Conservation (phyloP, 2,329 filamentous ascomycete species). For the Ceratocystis ficicola region DNA sequence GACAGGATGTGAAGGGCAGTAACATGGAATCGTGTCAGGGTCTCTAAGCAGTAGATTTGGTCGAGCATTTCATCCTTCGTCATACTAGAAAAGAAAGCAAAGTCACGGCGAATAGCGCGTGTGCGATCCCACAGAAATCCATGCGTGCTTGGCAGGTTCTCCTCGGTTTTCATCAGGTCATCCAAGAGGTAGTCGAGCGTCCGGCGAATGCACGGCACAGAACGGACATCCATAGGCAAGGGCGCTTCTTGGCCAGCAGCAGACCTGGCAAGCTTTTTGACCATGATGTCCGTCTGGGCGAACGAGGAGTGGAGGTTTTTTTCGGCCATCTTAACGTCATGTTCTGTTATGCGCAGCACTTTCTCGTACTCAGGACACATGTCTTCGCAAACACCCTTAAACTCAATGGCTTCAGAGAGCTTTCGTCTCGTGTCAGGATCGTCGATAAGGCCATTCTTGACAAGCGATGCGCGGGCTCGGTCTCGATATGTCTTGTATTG, state of each 20-base stretch:
- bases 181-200: slow-evolving; percentile 54
- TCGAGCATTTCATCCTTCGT: slow-evolving; percentile 43
- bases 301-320: slow-evolving; percentile 37
- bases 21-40: slow-evolving; percentile 55
- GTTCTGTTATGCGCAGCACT: slow-evolving; percentile 49
- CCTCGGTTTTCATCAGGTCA: slow-evolving; percentile 43
- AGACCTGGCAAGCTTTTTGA: slow-evolving; percentile 55
- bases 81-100: slow-evolving; percentile 54
- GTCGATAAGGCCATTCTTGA: slow-evolving; percentile 49
- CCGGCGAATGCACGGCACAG: slow-evolving; percentile 43
- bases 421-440: slow-evolving; percentile 51
- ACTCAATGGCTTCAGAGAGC: slow-evolving; percentile 51
- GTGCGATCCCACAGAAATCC: slow-evolving; percentile 58
- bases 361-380: slow-evolving; percentile 60
- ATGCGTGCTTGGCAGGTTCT: slow-evolving; percentile 44
- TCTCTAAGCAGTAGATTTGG: slow-evolving; percentile 53
- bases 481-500: slow-evolving; percentile 46
- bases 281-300: slow-evolving; percentile 43
- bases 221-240: slow-evolving; percentile 55
- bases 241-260: slow-evolving; percentile 57
- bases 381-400: slow-evolving; percentile 55
- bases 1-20: slow-evolving; percentile 52
- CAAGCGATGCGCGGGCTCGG: slow-evolving; percentile 45
- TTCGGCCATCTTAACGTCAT: slow-evolving; percentile 45
- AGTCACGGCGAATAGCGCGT: slow-evolving; percentile 54